A percentile compares a stretch with the other conserved stretches of the same genome.
These are phyloP conservation scores for Tricholoma sp. DNA, from an alignment of 768 basidiomycete species.

Conservation along the genomic window DNA sequence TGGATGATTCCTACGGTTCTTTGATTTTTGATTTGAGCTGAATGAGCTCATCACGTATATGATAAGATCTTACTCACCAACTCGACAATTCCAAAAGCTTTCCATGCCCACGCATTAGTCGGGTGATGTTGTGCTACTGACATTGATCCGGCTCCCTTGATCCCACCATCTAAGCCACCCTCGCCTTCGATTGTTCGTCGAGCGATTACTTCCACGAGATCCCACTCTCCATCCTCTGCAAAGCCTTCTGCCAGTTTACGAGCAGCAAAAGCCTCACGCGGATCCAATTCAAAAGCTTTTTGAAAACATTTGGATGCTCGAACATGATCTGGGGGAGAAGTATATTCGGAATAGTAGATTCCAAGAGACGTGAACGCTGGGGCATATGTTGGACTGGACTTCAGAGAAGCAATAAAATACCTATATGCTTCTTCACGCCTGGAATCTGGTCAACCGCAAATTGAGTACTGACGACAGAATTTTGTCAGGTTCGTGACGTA, in stretches of 20 bases:
- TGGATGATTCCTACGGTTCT: conserved; percentile 67
- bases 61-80: conserved; percentile 50
- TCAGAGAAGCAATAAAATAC: conserved; percentile 75
- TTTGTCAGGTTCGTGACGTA: conserved; percentile 26
- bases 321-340: conserved; percentile 69
- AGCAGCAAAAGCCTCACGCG: conserved; percentile 83
- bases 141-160: conserved; percentile 30
- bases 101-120: conserved; percentile 96
- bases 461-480: conserved; percentile 4
- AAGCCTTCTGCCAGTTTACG: conserved; percentile 81
- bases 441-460: conserved; percentile 27
- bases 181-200: conserved; percentile 90
- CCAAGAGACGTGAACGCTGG: conserved; percentile 94
- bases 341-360: conserved; percentile 73
- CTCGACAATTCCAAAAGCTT: conserved; percentile 88
- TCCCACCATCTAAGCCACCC: conserved; percentile 65
- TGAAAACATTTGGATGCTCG: conserved; percentile 95
- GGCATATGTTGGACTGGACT: conserved; percentile 70
- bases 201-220: conserved; percentile 92
- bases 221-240: conserved; percentile 92
- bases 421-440: conserved; percentile 66
- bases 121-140: conserved; percentile 56
- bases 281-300: conserved; percentile 95
- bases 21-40: background rate
- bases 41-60: background rate